Base-by-base conservation (phyloP, 805 yeast genomes). In the Kazachstania martiniae region DNA sequence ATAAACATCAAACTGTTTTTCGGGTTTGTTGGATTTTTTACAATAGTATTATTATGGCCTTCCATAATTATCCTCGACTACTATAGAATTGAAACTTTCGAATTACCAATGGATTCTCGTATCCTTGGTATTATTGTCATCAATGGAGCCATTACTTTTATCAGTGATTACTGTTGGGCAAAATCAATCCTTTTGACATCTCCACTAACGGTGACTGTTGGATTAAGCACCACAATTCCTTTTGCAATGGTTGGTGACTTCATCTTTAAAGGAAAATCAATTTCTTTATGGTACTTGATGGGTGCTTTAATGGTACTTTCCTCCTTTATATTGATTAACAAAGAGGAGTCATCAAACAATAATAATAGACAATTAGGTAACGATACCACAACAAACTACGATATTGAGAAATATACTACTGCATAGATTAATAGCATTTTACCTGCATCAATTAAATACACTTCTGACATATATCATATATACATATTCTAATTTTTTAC, bases 111-210 rank as follows among this genome's bases (percentile, higher is more conserved):
- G 0, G 53, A 67, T 1, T 35, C 55, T 0, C 59, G 61, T 24
- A 71, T 77, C 4, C 52, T 68, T 2, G 36, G 56, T 0, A 60
- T 63, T 21, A 70, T 77, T 4, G 29, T 67, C 0, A 38, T 72
- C 29, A 87, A 89, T 53, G 80, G 85, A 31, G 49, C 70, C 21
- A 73, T 84, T 24, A 82, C 94, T 1, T 75, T 89, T 41, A 58
- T 85, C 12, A 77, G 91, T 21, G 96, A 87, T 53, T 83, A 77
- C 46, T 74, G 89, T 47, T 87, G 97, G 97, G 94, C 93, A 19
- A 72, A 83, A 42, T 91, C 95, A 1, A 86, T 85, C 68, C 66
- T 87, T 12, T 61, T 86, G 49, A 87, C 96, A 1, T 76, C 87
- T 26, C 97, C 97, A 2, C 63, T 87, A 41, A 85, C 93, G 0